These are phyloP conservation scores for Cyanodermella asteris DNA, from an alignment of 2,329 filamentous ascomycete species.

Conservation along the genomic window DNA sequence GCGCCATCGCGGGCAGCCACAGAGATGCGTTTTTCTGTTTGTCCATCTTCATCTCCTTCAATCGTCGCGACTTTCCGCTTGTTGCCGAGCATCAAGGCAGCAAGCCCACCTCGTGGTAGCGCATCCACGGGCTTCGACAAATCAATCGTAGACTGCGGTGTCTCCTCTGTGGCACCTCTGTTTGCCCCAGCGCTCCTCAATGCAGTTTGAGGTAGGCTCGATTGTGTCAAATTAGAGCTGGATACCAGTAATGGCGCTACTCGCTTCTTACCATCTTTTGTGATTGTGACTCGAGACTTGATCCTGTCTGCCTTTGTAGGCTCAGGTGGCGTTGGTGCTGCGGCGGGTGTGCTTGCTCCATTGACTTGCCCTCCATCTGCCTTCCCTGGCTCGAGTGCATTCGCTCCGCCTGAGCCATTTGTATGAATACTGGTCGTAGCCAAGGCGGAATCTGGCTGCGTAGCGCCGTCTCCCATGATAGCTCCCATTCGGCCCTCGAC, in stretches of 20 bases:
- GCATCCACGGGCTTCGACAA: slow-evolving; percentile 87
- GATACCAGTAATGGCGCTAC: slow-evolving; percentile 84
- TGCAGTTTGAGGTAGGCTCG: slow-evolving; percentile 72
- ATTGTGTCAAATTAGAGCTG: slow-evolving; percentile 66
- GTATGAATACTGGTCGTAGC: too few species aligned
- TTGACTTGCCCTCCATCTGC: slow-evolving; percentile 9
- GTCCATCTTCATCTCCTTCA: slow-evolving; percentile 53
- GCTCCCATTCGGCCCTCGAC: slow-evolving; percentile 94
- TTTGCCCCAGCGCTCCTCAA: slow-evolving; percentile 54
- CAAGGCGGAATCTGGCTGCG: too few species aligned
- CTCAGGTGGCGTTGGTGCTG: slow-evolving; percentile 31
- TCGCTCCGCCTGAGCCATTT: too few species aligned
- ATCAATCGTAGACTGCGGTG: slow-evolving; percentile 66
- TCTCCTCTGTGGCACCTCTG: slow-evolving; percentile 39
- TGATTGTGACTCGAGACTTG: slow-evolving; percentile 82
- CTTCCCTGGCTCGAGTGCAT: slow-evolving; percentile 8
- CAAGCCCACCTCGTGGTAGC: slow-evolving; percentile 69
- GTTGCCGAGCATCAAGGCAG: slow-evolving; percentile 71
- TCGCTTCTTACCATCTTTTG: slow-evolving; percentile 90
- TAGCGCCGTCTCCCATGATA: slow-evolving; percentile 74
- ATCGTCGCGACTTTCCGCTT: slow-evolving; percentile 61
- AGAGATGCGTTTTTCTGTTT: slow-evolving; percentile 36
- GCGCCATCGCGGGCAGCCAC: slow-evolving; percentile 42
- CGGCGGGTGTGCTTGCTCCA: slow-evolving; percentile 13
- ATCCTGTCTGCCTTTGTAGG: slow-evolving; percentile 41